These are phyloP conservation scores for Phytophthora hybrid DNA, from an alignment of 352 stramenopile genomes.

Conservation along the genomic window DNA sequence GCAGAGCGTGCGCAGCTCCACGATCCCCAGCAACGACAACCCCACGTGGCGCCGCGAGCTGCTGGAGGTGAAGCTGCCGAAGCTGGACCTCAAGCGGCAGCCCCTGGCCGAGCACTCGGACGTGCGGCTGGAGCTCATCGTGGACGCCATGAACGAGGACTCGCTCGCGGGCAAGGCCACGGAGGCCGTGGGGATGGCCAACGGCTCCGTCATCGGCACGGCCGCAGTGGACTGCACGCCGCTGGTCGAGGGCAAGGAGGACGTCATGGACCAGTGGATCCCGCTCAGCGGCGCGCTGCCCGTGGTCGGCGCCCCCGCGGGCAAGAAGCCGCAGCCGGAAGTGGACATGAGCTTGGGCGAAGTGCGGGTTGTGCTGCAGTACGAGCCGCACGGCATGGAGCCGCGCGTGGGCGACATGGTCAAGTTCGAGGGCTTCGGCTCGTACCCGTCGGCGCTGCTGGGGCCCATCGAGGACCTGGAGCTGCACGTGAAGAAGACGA, in stretches of 20 bases:
- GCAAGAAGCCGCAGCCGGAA: slow-evolving; percentile 52
- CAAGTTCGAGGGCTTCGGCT: slow-evolving; percentile 80
- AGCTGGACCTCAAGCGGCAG: slow-evolving; percentile 67
- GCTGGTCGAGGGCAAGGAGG: slow-evolving; percentile 78
- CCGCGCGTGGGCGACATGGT: slow-evolving; percentile 74
- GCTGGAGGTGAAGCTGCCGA: slow-evolving; percentile 79
- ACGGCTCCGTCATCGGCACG: slow-evolving; percentile 80
- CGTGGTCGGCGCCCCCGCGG: slow-evolving; percentile 15
- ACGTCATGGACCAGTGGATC: slow-evolving; percentile 84
- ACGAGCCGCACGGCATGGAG: slow-evolving; percentile 84
- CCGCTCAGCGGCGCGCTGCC: slow-evolving; percentile 60
- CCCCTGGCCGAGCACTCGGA: slow-evolving; percentile 74
- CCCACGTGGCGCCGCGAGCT: slow-evolving; percentile 79
- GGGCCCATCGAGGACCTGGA: slow-evolving; percentile 74
- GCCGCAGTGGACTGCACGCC: slow-evolving; percentile 73
- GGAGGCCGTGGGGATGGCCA: slow-evolving; percentile 80
- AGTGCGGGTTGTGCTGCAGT: slow-evolving; percentile 81
- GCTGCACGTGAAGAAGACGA: slow-evolving; percentile 85
- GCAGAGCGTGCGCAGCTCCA: slow-evolving; percentile 71
- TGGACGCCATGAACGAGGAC: slow-evolving; percentile 88
- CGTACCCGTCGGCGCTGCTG: slow-evolving; percentile 74
- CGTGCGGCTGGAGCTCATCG: slow-evolving; percentile 72
- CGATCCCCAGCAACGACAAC: slow-evolving; percentile 77
- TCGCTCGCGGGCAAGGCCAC: slow-evolving; percentile 79
- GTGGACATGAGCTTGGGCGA: slow-evolving; percentile 70